A percentile compares a stretch with the other conserved stretches of the same genome.
Conservation (phyloP, 1,284 basidiomycete genomes). For the Tylopilus orsonianus region DNA sequence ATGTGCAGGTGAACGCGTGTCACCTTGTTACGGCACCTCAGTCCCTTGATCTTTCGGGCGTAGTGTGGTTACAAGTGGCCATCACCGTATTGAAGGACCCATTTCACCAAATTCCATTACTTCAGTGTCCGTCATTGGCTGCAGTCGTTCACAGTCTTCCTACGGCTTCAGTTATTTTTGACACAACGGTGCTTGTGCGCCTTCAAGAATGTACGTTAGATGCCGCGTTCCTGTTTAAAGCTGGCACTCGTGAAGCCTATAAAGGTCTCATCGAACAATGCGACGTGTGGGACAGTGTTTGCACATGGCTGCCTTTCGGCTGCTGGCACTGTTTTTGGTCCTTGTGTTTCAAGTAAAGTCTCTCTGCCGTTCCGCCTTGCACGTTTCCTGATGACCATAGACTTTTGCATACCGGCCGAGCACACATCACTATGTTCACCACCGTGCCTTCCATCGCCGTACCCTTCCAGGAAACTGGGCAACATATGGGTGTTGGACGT, state of each 20-base stretch:
- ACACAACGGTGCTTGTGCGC: not conserved
- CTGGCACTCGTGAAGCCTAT: constrained; percentile 5
- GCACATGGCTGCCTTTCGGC: constrained; percentile 9
- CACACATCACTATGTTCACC: not conserved
- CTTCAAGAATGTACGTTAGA: not conserved
- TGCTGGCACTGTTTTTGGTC: constrained; percentile 1
- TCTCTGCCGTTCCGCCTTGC: not conserved
- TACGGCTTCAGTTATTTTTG: too few species aligned
- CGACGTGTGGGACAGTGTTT: not conserved
- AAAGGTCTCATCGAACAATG: not conserved
- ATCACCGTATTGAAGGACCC: not conserved
- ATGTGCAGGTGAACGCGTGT: not conserved
- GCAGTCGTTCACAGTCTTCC: too few species aligned
- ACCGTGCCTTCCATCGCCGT: constrained; percentile 28
- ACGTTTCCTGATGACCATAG: constrained; percentile 10
- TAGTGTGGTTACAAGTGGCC: too few species aligned
- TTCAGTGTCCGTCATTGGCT: not conserved
- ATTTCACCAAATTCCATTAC: not conserved
- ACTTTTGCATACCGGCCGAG: constrained; percentile 7
- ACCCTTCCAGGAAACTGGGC: constrained; percentile 55
- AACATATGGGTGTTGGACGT: constrained; percentile 67
- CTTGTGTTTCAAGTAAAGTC: constrained; percentile 3
- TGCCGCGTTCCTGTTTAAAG: not conserved
- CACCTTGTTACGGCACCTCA: not conserved
- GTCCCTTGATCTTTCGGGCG: not conserved